Base-by-base conservation (phyloP, 2,329 filamentous ascomycete genomes). In the Penicillium griseofulvum region DNA sequence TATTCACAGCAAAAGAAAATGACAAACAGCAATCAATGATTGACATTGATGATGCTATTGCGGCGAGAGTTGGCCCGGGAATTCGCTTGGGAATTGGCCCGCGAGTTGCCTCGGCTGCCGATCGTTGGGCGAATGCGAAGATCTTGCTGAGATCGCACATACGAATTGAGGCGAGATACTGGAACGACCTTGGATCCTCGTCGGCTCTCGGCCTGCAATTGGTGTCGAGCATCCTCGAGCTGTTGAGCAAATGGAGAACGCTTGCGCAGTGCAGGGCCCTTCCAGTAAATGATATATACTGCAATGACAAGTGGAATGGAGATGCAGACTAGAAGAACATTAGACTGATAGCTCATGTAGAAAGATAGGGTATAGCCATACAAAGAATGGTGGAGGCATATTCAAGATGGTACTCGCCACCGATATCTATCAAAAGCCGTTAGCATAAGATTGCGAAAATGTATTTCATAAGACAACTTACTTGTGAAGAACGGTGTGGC, bases 201-300 rank as follows among this genome's bases (percentile, higher is more conserved):
- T 28, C 68, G 69, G 24, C 67, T 51, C n/a, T 44, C 33, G 8
- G 17, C 65, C 34, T 74, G 67, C 19, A 69, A 56, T 22, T 74
- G 70, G 16, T 68, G 58, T 31, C 70, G 69, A 28, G 73, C 79
- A 17, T 75, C 73, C 11, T 82, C 82, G 3, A 89, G 74, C 38
- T 80, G 80, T 71, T 88, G 84, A 0, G 87, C 87, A 62, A 89
- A 89, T 0, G 82, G 81, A 12, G 86, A 88, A 2, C 80, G 74
- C 55, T 81, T 79, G 37, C 87, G 82, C 16, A 89, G 78, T 0
- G 59, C 58, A 0, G 85, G 84, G 0, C 87, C 87, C 52, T 83
- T 82, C 77, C 79, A 85, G 75, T 88, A 89, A 58, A 89, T 85
- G 44, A 83, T 75, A 57, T 88, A 88, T 6, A 89, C 84, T 0